Conservation (phyloP, 108 stramenopile species). For the Hondaea fermentalgiana region DNA sequence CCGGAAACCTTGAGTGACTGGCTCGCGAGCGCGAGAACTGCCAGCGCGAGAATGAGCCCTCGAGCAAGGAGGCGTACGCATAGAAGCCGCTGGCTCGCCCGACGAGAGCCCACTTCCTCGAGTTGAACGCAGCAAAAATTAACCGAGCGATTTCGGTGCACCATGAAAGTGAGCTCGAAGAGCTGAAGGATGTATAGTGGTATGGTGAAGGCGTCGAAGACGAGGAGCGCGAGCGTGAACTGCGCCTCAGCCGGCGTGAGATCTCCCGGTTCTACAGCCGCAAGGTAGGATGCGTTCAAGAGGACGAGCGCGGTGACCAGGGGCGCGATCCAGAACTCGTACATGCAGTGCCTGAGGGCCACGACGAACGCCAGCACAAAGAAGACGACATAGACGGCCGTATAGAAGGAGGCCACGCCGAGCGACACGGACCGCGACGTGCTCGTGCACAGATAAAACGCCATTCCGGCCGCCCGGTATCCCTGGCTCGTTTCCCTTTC, state of each 20-base stretch:
- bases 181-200: background rate
- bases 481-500: too few relatives aligned
- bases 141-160: background rate
- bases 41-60: background rate
- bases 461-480: background rate
- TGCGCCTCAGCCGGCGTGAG: background rate
- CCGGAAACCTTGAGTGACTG: background rate
- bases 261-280: background rate
- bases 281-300: background rate
- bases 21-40: background rate
- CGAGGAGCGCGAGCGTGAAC: background rate
- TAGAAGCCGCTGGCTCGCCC: background rate
- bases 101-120: background rate
- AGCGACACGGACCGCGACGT: background rate
- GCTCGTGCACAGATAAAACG: background rate
- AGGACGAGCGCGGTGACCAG: background rate
- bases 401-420: background rate
- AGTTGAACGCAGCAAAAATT: background rate
- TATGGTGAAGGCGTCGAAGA: background rate
- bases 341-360: background rate
- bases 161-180: slow-evolving; percentile 7
- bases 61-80: background rate
- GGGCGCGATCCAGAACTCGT: background rate
- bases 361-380: background rate
- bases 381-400: background rate